Conservation (phyloP, 23 red algal species). For the Gracilaria gracilis region DNA sequence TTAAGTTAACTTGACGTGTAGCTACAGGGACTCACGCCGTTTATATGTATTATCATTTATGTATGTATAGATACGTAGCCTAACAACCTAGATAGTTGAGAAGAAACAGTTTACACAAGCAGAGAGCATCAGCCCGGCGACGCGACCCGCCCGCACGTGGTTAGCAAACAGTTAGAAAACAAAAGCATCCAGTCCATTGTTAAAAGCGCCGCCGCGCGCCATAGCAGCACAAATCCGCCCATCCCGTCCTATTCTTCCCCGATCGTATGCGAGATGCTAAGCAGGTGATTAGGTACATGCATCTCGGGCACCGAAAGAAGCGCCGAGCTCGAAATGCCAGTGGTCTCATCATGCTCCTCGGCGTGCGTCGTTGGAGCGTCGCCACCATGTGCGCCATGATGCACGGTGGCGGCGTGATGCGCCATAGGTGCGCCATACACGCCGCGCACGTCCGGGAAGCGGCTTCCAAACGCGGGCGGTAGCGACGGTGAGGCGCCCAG, state of each 20-base stretch:
- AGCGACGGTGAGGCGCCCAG: background rate
- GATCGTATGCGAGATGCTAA: slow-evolving; percentile 53
- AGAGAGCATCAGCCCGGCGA: background rate
- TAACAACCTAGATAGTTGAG: too few species aligned
- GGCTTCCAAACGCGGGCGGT: background rate
- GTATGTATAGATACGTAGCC: too few species aligned
- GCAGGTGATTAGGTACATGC: slow-evolving; percentile 62
- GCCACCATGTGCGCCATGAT: background rate
- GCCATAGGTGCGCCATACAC: background rate
- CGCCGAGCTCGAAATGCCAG: slow-evolving; percentile 25
- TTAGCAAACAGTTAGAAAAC: slow-evolving; percentile 17
- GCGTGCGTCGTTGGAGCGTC: background rate
- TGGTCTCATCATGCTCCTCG: slow-evolving; percentile 29
- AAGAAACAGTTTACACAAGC: background rate
- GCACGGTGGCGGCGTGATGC: background rate
- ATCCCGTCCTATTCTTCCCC: slow-evolving; percentile 34
- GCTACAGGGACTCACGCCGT: too few species aligned
- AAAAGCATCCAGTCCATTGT: background rate
- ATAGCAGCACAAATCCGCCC: background rate
- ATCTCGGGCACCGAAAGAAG: slow-evolving; percentile 64
- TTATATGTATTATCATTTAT: too few species aligned
- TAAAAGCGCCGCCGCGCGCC: background rate
- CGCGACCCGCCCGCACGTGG: background rate
- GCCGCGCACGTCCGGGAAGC: slow-evolving; percentile 11
- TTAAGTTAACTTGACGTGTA: too few species aligned